Base-by-base conservation (phyloP, 345 rosid genomes). In the Odontarrhena argentea region DNA sequence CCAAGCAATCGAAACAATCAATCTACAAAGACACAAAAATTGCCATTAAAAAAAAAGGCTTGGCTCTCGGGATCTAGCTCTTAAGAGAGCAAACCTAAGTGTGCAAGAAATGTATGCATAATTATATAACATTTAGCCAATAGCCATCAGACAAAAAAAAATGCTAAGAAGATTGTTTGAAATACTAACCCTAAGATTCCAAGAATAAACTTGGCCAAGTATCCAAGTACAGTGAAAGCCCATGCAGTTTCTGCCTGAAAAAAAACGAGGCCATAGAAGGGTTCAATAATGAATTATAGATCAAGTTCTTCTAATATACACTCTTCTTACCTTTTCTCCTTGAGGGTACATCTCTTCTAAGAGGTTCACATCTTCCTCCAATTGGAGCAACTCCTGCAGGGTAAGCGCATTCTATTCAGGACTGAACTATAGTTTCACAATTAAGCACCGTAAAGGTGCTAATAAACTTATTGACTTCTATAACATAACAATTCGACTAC, bases 331-430 rank as follows among this genome's bases (percentile, higher is more conserved):
- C 96, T 89, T 80, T 76, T 95, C 99, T 73, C 99, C 99, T 84
- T 91, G 99, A 68, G 99, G 98, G 62, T 91, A 91, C 89, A 87
- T 76, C 81, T 95, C 99, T 77, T 95, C 98, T 56, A 95, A 77
- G 77, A 95, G 90, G 58, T 91, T 91, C 55, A 91, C 98, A 70
- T 95, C 99, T 83, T 95, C 99, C 74, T 95, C 99, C 78, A 91
- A 64, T 63, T 85, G 98, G 69, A 86, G 88, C 79, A 95, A 66
- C 69, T 95, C 99, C 96, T 91, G 84, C 52, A 79, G 55, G 52
- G 50, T 44, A 35, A 66, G 9, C 42, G 51, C 66, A 65, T 73
- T 44, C 37, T 43, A 3, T 24, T 65, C 24, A 65, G 49, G 34
- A 65, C 24, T 49, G 53, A 65, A 24, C 22, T 25, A 4, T 35